A percentile compares a stretch with the other conserved stretches of the same genome.
phyloP scores from a whole-genome alignment of 31 red algal genomes.

The Porphyra umbilicalis region DNA sequence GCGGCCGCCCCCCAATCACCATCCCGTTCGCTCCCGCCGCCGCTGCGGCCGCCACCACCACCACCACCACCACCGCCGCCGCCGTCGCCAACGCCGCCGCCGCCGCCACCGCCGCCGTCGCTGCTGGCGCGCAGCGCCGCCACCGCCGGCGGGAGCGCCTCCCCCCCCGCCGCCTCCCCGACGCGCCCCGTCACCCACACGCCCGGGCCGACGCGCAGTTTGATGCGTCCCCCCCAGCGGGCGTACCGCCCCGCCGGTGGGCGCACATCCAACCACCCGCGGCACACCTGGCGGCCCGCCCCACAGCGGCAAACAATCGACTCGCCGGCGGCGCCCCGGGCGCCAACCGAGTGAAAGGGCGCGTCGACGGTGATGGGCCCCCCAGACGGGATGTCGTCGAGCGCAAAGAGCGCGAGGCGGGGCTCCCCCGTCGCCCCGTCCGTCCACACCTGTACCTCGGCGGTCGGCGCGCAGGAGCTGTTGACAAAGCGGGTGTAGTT shows the following conservation, averaged over 20 bases:
- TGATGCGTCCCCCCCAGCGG: neutral
- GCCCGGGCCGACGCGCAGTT: neutral
- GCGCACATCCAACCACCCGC: neutral
- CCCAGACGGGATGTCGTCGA: conserved; percentile 47
- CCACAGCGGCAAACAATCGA: neutral
- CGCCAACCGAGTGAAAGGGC: neutral
- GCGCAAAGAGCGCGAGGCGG: conserved; percentile 68
- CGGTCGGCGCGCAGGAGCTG: conserved; percentile 67
- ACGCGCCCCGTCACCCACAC: neutral
- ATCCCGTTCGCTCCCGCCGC: too few relatives aligned
- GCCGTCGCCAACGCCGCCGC: neutral
- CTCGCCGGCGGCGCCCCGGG: neutral
- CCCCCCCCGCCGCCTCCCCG: neutral
- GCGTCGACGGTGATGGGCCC: neutral
- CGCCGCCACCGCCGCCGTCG: neutral
- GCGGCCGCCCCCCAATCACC: too few relatives aligned
- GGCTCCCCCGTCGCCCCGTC: conserved; percentile 43
- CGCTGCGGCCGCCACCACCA: too few relatives aligned
- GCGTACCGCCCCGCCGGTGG: neutral
- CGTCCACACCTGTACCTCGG: conserved; percentile 60
- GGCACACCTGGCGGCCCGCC: neutral
- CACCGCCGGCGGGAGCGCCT: neutral
- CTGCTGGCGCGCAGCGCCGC: neutral
- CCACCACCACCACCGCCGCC: too few relatives aligned
- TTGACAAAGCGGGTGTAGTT: conserved; percentile 78